A percentile compares a stretch with the other conserved stretches of the same genome.
phyloP scores from a whole-genome alignment of 108 stramenopile species.

The Chaetoceros tenuissimus region DNA sequence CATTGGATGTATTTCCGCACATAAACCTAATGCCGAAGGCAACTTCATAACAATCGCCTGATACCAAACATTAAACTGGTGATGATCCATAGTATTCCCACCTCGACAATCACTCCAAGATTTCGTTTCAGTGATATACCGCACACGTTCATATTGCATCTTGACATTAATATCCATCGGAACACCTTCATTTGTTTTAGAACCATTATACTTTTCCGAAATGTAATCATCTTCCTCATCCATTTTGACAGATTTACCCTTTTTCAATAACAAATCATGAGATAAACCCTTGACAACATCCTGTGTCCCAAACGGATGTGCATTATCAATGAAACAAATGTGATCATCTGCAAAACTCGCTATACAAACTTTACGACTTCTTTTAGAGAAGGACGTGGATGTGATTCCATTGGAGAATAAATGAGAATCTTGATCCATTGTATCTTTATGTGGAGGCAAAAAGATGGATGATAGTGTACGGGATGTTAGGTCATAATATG shows the following conservation, averaged over 20 bases:
- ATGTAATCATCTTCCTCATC: background rate
- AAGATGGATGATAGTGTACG: slow-evolving; percentile 56
- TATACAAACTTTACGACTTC: slow-evolving; percentile 39
- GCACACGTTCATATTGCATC: background rate
- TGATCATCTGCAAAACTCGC: slow-evolving; percentile 39
- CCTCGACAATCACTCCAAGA: background rate
- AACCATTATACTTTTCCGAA: background rate
- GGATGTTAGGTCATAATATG: slow-evolving; percentile 43
- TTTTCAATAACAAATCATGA: slow-evolving; percentile 10
- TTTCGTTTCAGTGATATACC: background rate
- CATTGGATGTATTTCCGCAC: slow-evolving; percentile 52
- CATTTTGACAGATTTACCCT: slow-evolving; percentile 3
- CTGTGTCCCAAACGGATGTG: slow-evolving; percentile 53
- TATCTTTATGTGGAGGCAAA: background rate
- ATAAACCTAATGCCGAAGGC: slow-evolving; percentile 39
- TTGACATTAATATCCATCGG: background rate
- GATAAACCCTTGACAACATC: slow-evolving; percentile 17
- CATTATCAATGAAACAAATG: slow-evolving; percentile 55
- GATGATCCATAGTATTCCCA: background rate
- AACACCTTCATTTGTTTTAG: background rate
- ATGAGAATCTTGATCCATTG: background rate
- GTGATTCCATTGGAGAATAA: slow-evolving; percentile 40
- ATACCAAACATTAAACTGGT: slow-evolving; percentile 10
- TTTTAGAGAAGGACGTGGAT: slow-evolving; percentile 53
- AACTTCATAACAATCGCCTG: slow-evolving; percentile 34